These are phyloP conservation scores for Blastomyces emzantsi DNA, from an alignment of 2,329 filamentous ascomycete species.

Conservation along the genomic window DNA sequence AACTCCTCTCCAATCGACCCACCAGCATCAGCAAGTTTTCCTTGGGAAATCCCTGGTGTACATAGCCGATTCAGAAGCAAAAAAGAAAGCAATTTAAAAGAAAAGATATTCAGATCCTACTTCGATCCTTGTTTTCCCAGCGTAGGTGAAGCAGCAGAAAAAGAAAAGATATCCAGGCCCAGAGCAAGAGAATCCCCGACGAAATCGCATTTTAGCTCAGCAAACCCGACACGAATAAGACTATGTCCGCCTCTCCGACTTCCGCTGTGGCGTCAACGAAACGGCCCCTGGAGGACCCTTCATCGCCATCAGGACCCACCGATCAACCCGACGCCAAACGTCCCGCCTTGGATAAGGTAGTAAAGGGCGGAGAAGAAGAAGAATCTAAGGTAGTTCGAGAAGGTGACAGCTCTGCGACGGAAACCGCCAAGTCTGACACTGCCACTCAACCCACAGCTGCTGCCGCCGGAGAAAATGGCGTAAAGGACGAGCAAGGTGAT, in stretches of 20 bases:
- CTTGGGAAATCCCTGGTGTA: conserved; percentile 81
- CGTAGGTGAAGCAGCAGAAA: conserved; percentile 30
- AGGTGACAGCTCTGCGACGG: conserved; percentile 20
- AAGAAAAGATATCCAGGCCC: neutral
- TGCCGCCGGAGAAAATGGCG: conserved; percentile 32
- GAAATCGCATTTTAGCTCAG: conserved; percentile 16
- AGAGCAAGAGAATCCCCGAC: conserved; percentile 15
- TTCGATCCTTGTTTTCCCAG: conserved; percentile 35
- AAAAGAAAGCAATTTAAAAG: conserved; percentile 43
- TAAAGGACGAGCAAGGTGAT: conserved; percentile 56
- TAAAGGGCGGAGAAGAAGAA: conserved; percentile 55
- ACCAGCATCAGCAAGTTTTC: conserved; percentile 83
- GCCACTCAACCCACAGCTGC: conserved; percentile 26
- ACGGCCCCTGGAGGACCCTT: conserved; percentile 93
- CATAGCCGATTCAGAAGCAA: conserved; percentile 55
- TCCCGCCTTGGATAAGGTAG: conserved; percentile 85
- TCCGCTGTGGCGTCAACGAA: conserved; percentile 51
- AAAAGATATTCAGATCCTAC: conserved; percentile 37
- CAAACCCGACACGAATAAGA: conserved; percentile 15
- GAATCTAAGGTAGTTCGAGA: conserved; percentile 29
- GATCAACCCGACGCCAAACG: conserved; percentile 97
- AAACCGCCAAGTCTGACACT: conserved; percentile 40
- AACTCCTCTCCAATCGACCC: conserved; percentile 31
- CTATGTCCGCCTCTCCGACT: conserved; percentile 59
- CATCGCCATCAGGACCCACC: conserved; percentile 80